Conservation (phyloP, 345 rosid species). For the Trapa bicornis region DNA sequence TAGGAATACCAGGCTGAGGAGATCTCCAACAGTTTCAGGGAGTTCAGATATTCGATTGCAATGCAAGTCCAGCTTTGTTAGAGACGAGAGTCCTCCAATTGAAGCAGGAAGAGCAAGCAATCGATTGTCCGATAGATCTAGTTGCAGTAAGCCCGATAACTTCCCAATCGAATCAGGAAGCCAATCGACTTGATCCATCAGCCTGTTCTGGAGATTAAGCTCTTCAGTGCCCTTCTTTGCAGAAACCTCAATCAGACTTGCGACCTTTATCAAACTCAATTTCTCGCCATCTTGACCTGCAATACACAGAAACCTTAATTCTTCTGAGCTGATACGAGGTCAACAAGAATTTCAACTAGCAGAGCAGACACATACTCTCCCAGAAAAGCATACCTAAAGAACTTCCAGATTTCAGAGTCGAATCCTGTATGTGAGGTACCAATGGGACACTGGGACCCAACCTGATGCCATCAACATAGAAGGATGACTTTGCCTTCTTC, state of each 20-base stretch:
- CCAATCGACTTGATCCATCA: slow-evolving; percentile 88
- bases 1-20: slow-evolving; percentile 45
- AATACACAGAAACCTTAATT: not conserved
- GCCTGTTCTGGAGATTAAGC: slow-evolving; percentile 65
- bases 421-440: slow-evolving; percentile 39
- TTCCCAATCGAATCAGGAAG: slow-evolving; percentile 93
- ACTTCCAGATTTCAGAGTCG: slow-evolving; percentile 37
- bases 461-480: slow-evolving; percentile 34
- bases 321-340: not conserved
- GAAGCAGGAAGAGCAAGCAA: slow-evolving; percentile 51
- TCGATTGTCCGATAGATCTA: slow-evolving; percentile 81
- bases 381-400: slow-evolving; percentile 33
- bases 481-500: slow-evolving; percentile 34
- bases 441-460: slow-evolving; percentile 22
- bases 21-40: slow-evolving; percentile 70
- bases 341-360: not conserved
- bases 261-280: slow-evolving; percentile 80
- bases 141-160: slow-evolving; percentile 43
- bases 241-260: slow-evolving; percentile 78
- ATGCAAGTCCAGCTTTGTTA: slow-evolving; percentile 68
- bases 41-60: slow-evolving; percentile 60
- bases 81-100: slow-evolving; percentile 66
- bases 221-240: slow-evolving; percentile 73
- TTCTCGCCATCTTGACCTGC: slow-evolving; percentile 67
- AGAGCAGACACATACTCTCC: not conserved